Evolutionary conservation across 2,329 filamentous ascomycete genomes (phyloP).

Genomic region (Helotiales sp.): DNA sequence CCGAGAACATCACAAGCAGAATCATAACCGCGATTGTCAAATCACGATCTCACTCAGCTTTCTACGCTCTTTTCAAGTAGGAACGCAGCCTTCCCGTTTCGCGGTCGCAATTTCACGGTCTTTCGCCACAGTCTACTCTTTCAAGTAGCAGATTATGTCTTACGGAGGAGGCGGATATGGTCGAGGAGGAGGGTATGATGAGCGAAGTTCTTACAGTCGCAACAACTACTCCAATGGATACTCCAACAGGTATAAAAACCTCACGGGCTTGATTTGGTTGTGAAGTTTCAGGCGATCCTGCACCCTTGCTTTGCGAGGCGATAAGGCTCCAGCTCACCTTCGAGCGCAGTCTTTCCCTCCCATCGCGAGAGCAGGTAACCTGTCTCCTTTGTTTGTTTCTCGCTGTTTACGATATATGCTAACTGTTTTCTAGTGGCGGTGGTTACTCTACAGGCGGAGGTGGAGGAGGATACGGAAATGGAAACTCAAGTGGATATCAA

Average conservation of each 20-base stretch:
- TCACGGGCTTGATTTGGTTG: conserved; percentile 45
- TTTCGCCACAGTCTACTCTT: conserved; percentile 19
- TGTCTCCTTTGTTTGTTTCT: conserved; percentile 23
- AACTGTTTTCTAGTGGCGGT: conserved; percentile 52
- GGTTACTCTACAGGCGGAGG: conserved; percentile 47
- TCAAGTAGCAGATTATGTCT: conserved; percentile 61
- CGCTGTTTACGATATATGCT: conserved; percentile 40
- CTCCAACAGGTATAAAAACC: conserved; percentile 54
- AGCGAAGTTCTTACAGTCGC: conserved; percentile 56
- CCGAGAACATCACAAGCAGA: conserved; percentile 28
- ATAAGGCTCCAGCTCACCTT: conserved; percentile 30
- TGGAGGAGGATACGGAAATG: conserved; percentile 42
- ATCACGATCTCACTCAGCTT: conserved; percentile 19
- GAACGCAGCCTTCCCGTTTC: neutral
- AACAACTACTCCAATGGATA: conserved; percentile 55
- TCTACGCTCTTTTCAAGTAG: conserved; percentile 27
- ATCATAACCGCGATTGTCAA: conserved; percentile 16
- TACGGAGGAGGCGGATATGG: conserved; percentile 61
- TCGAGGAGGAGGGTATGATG: conserved; percentile 54
- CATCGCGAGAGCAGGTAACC: conserved; percentile 32
- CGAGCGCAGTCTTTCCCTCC: conserved; percentile 17
- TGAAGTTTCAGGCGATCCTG: conserved; percentile 41
- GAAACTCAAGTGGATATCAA: conserved; percentile 40
- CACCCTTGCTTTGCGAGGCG: conserved; percentile 42
- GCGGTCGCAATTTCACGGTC: conserved; percentile 6